Conservation (phyloP, 139 green algal genomes). For the Mesotaenium endlicherianum region DNA sequence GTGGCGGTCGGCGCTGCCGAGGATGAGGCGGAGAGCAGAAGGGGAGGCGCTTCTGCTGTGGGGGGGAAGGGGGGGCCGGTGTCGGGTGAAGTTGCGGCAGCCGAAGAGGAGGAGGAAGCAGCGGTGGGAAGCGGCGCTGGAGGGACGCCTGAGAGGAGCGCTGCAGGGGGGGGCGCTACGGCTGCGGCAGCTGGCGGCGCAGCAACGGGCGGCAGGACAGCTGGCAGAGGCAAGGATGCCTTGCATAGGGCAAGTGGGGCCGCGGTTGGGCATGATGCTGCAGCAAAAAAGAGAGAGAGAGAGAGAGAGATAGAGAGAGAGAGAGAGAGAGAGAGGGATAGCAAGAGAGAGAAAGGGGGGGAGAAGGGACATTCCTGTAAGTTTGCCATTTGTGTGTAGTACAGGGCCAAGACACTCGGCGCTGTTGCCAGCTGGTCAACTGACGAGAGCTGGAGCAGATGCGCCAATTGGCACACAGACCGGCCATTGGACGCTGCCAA, state of each 20-base stretch:
- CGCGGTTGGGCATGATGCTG: not conserved
- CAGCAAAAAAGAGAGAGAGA: slow-evolving; percentile 1
- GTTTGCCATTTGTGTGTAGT: no score
- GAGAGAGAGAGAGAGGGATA: slow-evolving; percentile 22
- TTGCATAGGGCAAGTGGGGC: not conserved
- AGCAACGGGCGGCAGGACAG: not conserved
- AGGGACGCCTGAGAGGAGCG: not conserved
- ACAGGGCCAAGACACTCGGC: not conserved
- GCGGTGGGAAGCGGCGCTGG: no score
- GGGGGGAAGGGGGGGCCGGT: no score
- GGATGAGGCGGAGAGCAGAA: no score
- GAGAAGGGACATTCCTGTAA: no score
- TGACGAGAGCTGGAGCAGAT: not conserved
- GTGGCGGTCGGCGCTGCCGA: no score
- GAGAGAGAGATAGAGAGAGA: slow-evolving; percentile 10
- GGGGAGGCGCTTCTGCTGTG: no score
- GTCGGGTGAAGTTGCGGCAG: no score
- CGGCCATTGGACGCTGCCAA: not conserved
- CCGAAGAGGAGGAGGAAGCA: no score
- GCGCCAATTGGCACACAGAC: not conserved
- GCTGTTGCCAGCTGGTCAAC: not conserved
- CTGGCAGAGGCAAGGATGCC: not conserved
- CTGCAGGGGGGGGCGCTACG: not conserved
- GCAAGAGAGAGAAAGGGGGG: slow-evolving; percentile 1
- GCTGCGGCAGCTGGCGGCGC: not conserved